Evolutionary conservation across 169 alveolate genomes (phyloP), one percentile per base, ranked within the genome.

Genomic region (Toxoplasma gondii): DNA sequence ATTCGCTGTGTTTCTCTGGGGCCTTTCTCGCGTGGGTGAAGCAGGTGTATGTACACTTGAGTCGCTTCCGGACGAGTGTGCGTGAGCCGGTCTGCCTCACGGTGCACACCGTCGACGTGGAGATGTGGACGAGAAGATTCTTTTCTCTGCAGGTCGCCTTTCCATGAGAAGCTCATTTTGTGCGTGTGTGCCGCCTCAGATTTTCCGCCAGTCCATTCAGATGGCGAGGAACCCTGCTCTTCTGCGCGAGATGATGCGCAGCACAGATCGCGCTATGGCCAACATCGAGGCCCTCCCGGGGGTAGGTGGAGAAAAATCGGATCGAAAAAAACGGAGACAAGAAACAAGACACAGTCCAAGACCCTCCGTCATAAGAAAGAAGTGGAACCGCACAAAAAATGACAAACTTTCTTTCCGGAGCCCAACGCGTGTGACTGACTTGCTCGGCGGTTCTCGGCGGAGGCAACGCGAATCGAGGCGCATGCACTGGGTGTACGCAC

Each of bases 221-320:
- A 74, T 74, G 84, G 39, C 96, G 43, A 78, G 95, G 87, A 96
- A 96, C 78, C 97, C 97, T 41, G 93, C 95, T 45, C 93, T 96
- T 39, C 88, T 95, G 97, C 91, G 96, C 19, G 97, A 96, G 92
- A 95, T 96, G 97, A 96, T 95, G 92, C 49, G 97, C 31, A 96
- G 93, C 92, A 94, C 97, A 12, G 97, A 96, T 93, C 88, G 97
- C 64, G 97, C 97, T 24, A 92, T 96, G 41, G 93, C 95, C 83
- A 96, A 96, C 94, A 96, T 96, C 36, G 97, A 95, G 88, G 96
- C 97, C 38, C 74, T 96, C 29, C 97, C 97, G 1, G 97, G 97
- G 70, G 96, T 94, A 38, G 29, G 90, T 45, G 31, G 84, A 36
- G 27, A 17, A n/a, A 41, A 9, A 29, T 29, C 9, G 5, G 10